A percentile compares a stretch with the other conserved stretches of the same genome.
Conservation (phyloP, 2,329 filamentous ascomycete species). For the Calonectria pseudoturangicola region DNA sequence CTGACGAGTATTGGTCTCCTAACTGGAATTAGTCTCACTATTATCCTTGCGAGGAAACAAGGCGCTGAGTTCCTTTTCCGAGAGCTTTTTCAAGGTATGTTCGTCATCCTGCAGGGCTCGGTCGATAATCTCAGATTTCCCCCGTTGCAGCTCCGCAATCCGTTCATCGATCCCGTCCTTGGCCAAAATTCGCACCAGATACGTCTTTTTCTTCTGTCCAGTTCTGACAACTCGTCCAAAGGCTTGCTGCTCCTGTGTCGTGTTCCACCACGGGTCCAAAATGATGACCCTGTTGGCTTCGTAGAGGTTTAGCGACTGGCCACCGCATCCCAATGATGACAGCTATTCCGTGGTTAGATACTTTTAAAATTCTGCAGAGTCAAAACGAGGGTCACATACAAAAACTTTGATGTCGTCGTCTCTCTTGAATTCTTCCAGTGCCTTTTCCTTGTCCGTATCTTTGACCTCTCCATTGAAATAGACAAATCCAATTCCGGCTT, state of each 20-base stretch:
- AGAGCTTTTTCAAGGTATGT: conserved; percentile 25
- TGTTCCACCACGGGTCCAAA: conserved; percentile 78
- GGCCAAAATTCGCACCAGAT: conserved; percentile 75
- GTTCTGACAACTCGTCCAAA: conserved; percentile 77
- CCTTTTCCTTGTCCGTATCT: conserved; percentile 16
- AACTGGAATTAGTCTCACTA: neutral
- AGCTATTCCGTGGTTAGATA: conserved; percentile 54
- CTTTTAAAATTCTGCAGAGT: no score
- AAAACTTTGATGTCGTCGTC: conserved; percentile 54
- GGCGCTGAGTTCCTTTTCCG: neutral
- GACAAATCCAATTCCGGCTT: conserved; percentile 57
- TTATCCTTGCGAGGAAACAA: conserved; percentile 33
- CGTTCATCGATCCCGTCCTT: conserved; percentile 74
- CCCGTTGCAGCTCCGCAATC: conserved; percentile 72
- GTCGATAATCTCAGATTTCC: conserved; percentile 70
- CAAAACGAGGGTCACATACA: conserved; percentile 53
- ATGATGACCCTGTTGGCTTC: conserved; percentile 72
- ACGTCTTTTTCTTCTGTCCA: conserved; percentile 76
- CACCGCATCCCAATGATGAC: conserved; percentile 59
- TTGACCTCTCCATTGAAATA: conserved; percentile 60
- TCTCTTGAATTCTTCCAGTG: conserved; percentile 51
- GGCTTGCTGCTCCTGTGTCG: conserved; percentile 76
- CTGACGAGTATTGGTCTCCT: neutral
- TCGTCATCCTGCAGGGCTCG: conserved; percentile 57
- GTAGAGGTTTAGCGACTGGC: conserved; percentile 63